Conservation (phyloP, 768 basidiomycete species). For the Aureoboletus auriporus region DNA sequence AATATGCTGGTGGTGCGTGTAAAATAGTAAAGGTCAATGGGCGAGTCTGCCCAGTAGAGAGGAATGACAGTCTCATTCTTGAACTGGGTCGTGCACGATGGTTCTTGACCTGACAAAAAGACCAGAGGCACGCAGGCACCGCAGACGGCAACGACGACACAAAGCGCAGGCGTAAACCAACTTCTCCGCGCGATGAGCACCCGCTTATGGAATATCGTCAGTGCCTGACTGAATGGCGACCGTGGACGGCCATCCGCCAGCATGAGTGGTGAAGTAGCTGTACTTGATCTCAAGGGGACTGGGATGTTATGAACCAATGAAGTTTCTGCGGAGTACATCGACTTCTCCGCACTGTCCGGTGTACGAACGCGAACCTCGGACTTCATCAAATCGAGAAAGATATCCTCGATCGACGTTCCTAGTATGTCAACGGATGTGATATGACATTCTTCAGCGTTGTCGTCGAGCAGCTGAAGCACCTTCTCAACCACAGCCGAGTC, state of each 20-base stretch:
- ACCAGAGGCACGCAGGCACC: slow-evolving; percentile 66
- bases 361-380: slow-evolving; percentile 19
- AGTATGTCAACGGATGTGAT: slow-evolving; percentile 61
- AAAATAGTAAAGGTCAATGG: slow-evolving; percentile 31
- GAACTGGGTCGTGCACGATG: slow-evolving; percentile 48
- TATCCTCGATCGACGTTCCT: slow-evolving; percentile 76
- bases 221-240: slow-evolving; percentile 59
- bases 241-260: slow-evolving; percentile 47
- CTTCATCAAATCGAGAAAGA: slow-evolving; percentile 72
- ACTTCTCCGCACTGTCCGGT: slow-evolving; percentile 26
- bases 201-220: slow-evolving; percentile 74
- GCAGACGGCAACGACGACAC: slow-evolving; percentile 50
- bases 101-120: slow-evolving; percentile 49
- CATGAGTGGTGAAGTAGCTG: slow-evolving; percentile 8
- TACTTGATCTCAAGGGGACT: not conserved
- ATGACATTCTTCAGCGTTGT: slow-evolving; percentile 32
- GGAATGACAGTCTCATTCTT: slow-evolving; percentile 36
- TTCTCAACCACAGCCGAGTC: slow-evolving; percentile 51
- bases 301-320: not conserved
- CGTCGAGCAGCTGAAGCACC: slow-evolving; percentile 54
- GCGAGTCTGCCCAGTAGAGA: slow-evolving; percentile 53
- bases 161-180: slow-evolving; percentile 62
- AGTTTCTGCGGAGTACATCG: slow-evolving; percentile 8
- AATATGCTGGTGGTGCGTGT: slow-evolving; percentile 37
- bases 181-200: slow-evolving; percentile 57